phyloP scores from a whole-genome alignment of 2,329 filamentous ascomycete species.

The Sporothrix schenckii region DNA sequence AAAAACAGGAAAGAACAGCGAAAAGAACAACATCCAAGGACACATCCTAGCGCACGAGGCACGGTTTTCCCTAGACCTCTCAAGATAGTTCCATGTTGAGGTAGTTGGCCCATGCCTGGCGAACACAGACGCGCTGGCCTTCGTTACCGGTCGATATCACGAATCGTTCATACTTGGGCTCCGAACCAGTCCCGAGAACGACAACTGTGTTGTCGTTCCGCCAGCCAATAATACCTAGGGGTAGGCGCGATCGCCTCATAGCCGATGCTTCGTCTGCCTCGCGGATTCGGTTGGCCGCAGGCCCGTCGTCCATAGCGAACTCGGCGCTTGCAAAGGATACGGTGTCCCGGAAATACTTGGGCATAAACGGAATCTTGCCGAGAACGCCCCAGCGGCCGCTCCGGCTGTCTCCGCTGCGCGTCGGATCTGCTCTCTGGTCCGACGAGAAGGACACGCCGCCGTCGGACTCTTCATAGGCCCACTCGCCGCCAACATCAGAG shows the following conservation, averaged over 20 bases:
- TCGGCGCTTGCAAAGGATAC: slow-evolving; percentile 81
- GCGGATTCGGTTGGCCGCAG: slow-evolving; percentile 41
- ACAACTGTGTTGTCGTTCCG: slow-evolving; percentile 71
- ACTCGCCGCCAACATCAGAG: slow-evolving; percentile 33
- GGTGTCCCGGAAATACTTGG: slow-evolving; percentile 82
- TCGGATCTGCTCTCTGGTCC: slow-evolving; percentile 31
- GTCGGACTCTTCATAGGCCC: slow-evolving; percentile 35
- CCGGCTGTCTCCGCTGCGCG: slow-evolving; percentile 40
- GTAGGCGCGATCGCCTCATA: slow-evolving; percentile 59
- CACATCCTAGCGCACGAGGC: not conserved
- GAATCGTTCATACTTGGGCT: slow-evolving; percentile 88
- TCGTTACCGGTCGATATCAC: slow-evolving; percentile 68
- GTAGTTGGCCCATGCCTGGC: slow-evolving; percentile 84
- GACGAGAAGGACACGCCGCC: slow-evolving; percentile 28
- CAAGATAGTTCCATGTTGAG: slow-evolving; percentile 44
- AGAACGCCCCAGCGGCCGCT: slow-evolving; percentile 84
- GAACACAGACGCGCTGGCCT: slow-evolving; percentile 65
- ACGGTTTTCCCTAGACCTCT: no score
- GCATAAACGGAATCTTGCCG: slow-evolving; percentile 80
- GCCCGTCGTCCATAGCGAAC: slow-evolving; percentile 77
- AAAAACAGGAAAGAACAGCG: not conserved
- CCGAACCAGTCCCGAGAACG: slow-evolving; percentile 76
- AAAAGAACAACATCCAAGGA: not conserved
- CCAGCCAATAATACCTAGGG: slow-evolving; percentile 88
- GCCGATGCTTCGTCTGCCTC: slow-evolving; percentile 47